A percentile compares a stretch with the other conserved stretches of the same genome.
These are phyloP conservation scores for Ascochyta fabae DNA, from an alignment of 2,329 filamentous ascomycete species.

Conservation along the genomic window DNA sequence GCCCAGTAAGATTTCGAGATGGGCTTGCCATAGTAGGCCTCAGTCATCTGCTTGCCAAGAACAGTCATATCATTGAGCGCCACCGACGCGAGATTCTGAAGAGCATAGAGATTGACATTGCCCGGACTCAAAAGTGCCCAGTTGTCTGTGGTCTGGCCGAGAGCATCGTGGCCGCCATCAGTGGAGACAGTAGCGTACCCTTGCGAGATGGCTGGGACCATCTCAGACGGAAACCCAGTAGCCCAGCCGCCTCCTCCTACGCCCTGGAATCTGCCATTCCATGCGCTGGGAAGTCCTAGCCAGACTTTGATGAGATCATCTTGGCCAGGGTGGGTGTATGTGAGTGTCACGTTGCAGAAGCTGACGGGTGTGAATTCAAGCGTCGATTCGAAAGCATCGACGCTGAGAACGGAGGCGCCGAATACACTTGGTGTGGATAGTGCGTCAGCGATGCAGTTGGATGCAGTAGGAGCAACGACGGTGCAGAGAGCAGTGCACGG, in stretches of 20 bases:
- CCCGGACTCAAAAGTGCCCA: conserved; percentile 25
- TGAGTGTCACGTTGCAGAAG: conserved; percentile 32
- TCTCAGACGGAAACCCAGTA: conserved; percentile 25
- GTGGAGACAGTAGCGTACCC: conserved; percentile 35
- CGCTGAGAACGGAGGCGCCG: conserved; percentile 3
- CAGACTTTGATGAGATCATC: conserved; percentile 27
- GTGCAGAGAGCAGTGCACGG: not conserved
- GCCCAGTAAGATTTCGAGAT: conserved; percentile 43
- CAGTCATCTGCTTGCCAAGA: conserved; percentile 14
- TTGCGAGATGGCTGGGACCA: conserved; percentile 19
- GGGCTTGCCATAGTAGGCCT: conserved; percentile 36
- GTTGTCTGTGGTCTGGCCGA: not conserved
- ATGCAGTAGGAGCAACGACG: not conserved
- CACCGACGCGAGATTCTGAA: conserved; percentile 44
- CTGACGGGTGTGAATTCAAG: not conserved
- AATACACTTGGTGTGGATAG: conserved; percentile 4
- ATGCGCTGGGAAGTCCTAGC: conserved; percentile 20
- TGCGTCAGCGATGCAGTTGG: not conserved
- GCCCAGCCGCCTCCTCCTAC: conserved; percentile 34
- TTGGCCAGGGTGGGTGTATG: conserved; percentile 24
- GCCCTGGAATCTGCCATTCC: conserved; percentile 35
- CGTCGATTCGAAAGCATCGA: conserved; percentile 3
- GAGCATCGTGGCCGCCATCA: conserved; percentile 27
- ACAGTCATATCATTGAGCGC: conserved; percentile 38
- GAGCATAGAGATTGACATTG: conserved; percentile 25